Evolutionary conservation across 352 stramenopile genomes (phyloP).

Genomic region (Albugo candida): DNA sequence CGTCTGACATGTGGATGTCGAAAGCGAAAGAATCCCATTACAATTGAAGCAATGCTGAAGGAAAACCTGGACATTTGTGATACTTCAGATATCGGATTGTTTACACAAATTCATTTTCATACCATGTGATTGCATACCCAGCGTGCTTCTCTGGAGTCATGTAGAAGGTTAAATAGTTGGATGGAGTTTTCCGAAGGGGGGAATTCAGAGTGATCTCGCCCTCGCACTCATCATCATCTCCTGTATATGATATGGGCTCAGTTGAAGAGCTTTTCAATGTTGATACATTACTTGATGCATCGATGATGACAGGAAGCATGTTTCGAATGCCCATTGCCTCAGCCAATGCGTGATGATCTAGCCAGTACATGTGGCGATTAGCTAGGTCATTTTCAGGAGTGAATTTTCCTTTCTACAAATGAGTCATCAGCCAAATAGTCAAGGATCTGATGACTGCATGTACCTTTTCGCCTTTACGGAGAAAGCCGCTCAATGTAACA

Average conservation of each 20-base stretch:
- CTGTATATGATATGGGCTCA: neutral
- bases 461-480: slow-evolving; percentile 66
- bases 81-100: neutral
- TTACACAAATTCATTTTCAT: slow-evolving; percentile 1
- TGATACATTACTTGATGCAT: slow-evolving; percentile 27
- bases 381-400: slow-evolving; percentile 58
- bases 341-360: slow-evolving; percentile 59
- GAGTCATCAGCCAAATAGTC: neutral
- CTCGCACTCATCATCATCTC: slow-evolving; percentile 14
- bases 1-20: slow-evolving; percentile 8
- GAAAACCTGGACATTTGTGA: slow-evolving; percentile 25
- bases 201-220: slow-evolving; percentile 21
- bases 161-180: slow-evolving; percentile 75
- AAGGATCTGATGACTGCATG: neutral
- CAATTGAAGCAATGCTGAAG: slow-evolving; percentile 45
- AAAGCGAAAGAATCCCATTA: slow-evolving; percentile 59
- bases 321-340: slow-evolving; percentile 48
- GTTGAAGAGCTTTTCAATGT: neutral
- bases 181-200: slow-evolving; percentile 49
- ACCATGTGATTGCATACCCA: slow-evolving; percentile 70
- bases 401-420: slow-evolving; percentile 42
- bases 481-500: slow-evolving; percentile 41
- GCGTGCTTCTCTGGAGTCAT: slow-evolving; percentile 77
- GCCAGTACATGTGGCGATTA: slow-evolving; percentile 64
- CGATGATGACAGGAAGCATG: slow-evolving; percentile 54